phyloP scores from a whole-genome alignment of 257 asterid genomes.

The Pogostemon cablin region DNA sequence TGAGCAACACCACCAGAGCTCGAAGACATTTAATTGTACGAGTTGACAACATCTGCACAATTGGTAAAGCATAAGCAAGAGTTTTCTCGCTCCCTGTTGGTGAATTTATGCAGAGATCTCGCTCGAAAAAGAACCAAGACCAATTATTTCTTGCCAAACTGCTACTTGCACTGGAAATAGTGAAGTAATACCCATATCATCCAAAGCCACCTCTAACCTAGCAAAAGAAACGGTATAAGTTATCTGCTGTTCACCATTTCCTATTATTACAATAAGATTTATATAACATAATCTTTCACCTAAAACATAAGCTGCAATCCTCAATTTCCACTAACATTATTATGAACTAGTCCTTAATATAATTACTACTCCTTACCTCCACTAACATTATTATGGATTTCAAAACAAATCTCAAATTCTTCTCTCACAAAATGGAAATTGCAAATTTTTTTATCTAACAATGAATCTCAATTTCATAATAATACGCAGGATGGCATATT shows the following conservation, averaged over 20 bases:
- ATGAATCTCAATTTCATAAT: too few relatives aligned
- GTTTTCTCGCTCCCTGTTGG: slow-evolving; percentile 98
- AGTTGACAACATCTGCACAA: slow-evolving; percentile 70
- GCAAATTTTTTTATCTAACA: too few relatives aligned
- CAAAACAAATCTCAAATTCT: too few relatives aligned
- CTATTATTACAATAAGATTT: background rate
- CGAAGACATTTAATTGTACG: slow-evolving; percentile 74
- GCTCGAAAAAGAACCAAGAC: slow-evolving; percentile 73
- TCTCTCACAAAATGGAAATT: too few relatives aligned
- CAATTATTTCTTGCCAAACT: slow-evolving; percentile 91
- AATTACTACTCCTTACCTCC: too few relatives aligned
- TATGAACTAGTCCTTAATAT: too few relatives aligned
- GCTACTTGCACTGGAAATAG: slow-evolving; percentile 89
- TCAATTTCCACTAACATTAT: too few relatives aligned
- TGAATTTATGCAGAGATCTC: slow-evolving; percentile 86
- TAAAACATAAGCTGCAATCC: too few relatives aligned
- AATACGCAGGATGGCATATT: too few relatives aligned
- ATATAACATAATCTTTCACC: too few relatives aligned
- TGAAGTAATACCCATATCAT: slow-evolving; percentile 61
- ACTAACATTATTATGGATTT: too few relatives aligned
- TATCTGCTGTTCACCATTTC: background rate
- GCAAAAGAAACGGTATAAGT: slow-evolving; percentile 11
- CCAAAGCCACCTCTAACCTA: slow-evolving; percentile 72
- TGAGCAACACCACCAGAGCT: slow-evolving; percentile 92
- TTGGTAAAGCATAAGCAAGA: slow-evolving; percentile 85